These are phyloP conservation scores for Apophysomyces elegans DNA, from an alignment of 371 early-diverging fungal genomes.

Conservation along the genomic window DNA sequence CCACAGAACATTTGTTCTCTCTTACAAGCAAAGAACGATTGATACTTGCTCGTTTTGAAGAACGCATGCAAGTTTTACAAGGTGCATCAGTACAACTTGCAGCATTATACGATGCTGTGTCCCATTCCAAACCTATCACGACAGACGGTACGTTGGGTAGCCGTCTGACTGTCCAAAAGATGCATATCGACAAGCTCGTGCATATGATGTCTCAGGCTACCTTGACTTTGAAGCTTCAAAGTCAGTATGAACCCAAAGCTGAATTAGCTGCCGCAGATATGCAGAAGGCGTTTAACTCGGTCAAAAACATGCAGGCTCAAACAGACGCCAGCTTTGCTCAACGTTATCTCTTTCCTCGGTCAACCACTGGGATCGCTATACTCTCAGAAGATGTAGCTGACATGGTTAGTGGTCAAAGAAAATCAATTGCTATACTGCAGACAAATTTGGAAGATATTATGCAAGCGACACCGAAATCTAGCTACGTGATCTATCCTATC, in stretches of 20 bases:
- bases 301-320: conserved; percentile 32
- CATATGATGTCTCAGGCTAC: conserved; percentile 42
- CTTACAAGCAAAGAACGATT: conserved; percentile 66
- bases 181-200: conserved; percentile 50
- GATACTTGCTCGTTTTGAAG: conserved; percentile 40
- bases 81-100: conserved; percentile 42
- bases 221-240: conserved; percentile 27
- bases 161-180: conserved; percentile 51
- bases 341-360: conserved; percentile 40
- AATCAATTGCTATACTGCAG: not conserved
- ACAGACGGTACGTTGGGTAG: conserved; percentile 28
- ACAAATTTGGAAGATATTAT: conserved; percentile 8
- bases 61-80: conserved; percentile 35
- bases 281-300: conserved; percentile 19
- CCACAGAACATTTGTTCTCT: conserved; percentile 73
- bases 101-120: conserved; percentile 29
- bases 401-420: conserved; percentile 21
- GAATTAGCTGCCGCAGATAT: conserved; percentile 17
- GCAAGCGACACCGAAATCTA: conserved; percentile 18
- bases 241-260: conserved; percentile 15
- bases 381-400: conserved; percentile 37
- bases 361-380: conserved; percentile 29
- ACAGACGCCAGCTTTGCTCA: conserved; percentile 37
- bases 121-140: conserved; percentile 17
- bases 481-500: conserved; percentile 31